Percentiles rank a stretch among this genome's conserved stretches.
phyloP scores from a whole-genome alignment of 1,284 basidiomycete genomes.

The Austroboletus niveus region DNA sequence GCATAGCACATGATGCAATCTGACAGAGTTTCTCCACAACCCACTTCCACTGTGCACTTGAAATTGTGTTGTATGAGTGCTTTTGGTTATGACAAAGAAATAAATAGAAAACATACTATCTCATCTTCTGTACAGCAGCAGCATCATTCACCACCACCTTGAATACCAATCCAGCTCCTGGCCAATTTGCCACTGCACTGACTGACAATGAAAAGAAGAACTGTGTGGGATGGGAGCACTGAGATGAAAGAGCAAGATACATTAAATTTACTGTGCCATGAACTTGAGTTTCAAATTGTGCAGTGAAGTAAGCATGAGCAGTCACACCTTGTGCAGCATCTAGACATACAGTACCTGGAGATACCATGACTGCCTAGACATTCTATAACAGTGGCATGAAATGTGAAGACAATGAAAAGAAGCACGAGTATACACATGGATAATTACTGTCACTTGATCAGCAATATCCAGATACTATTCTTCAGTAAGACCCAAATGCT shows the following conservation, averaged over 20 bases:
- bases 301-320: background rate
- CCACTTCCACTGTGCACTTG: conserved; percentile 47
- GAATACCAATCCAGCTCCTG: conserved; percentile 25
- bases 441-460: conserved; percentile 40
- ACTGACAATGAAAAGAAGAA: conserved; percentile 48
- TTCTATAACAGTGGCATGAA: conserved; percentile 28
- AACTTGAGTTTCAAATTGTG: conserved; percentile 43
- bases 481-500: conserved; percentile 40
- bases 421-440: conserved; percentile 42
- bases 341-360: conserved; percentile 43
- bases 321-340: background rate
- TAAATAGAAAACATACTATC: conserved; percentile 45
- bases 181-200: conserved; percentile 32
- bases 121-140: conserved; percentile 43
- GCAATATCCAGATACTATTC: conserved; percentile 36
- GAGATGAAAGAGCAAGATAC: conserved; percentile 47
- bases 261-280: conserved; percentile 53
- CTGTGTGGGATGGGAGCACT: conserved; percentile 33
- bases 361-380: conserved; percentile 49
- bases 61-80: background rate
- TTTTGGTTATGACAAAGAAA: background rate
- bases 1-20: conserved; percentile 24
- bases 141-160: conserved; percentile 41
- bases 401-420: conserved; percentile 12
- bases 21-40: conserved; percentile 58